phyloP scores from a whole-genome alignment of 129 eudicot genomes.

The Flaveria ramosissima region DNA sequence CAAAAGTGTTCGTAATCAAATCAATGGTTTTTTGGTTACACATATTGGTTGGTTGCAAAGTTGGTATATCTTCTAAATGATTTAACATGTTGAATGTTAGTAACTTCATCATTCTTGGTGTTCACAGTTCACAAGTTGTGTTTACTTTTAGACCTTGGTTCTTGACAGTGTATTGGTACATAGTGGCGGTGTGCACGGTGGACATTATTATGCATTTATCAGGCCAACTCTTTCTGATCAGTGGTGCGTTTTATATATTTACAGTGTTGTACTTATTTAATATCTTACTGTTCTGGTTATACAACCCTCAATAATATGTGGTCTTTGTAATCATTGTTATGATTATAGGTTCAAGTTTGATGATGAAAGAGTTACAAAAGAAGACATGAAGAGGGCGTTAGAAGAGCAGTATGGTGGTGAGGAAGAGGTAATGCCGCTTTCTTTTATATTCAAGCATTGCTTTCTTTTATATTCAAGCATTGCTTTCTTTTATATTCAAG shows the following conservation, averaged over 20 bases:
- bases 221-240: slow-evolving; percentile 91
- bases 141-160: slow-evolving; percentile 20
- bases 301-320: background rate
- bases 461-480: slow-evolving; percentile 20
- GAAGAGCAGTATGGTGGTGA: slow-evolving; percentile 99
- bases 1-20: slow-evolving; percentile 1
- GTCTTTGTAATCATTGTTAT: slow-evolving; percentile 15
- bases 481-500: slow-evolving; percentile 21
- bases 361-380: slow-evolving; percentile 94
- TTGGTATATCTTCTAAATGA: background rate
- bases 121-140: slow-evolving; percentile 1
- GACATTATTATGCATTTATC: slow-evolving; percentile 91
- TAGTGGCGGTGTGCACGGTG: slow-evolving; percentile 98
- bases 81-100: slow-evolving; percentile 6
- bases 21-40: background rate
- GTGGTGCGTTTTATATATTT: slow-evolving; percentile 47
- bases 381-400: slow-evolving; percentile 80
- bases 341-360: slow-evolving; percentile 84
- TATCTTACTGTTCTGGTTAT: background rate
- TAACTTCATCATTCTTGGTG: slow-evolving; percentile 13
- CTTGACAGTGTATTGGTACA: slow-evolving; percentile 90
- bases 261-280: background rate
- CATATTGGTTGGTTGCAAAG: slow-evolving; percentile 11
- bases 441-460: slow-evolving; percentile 6
- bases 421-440: slow-evolving; percentile 66